Conservation (phyloP, 179 eudicot genomes). For the Corrigiola litoralis region DNA sequence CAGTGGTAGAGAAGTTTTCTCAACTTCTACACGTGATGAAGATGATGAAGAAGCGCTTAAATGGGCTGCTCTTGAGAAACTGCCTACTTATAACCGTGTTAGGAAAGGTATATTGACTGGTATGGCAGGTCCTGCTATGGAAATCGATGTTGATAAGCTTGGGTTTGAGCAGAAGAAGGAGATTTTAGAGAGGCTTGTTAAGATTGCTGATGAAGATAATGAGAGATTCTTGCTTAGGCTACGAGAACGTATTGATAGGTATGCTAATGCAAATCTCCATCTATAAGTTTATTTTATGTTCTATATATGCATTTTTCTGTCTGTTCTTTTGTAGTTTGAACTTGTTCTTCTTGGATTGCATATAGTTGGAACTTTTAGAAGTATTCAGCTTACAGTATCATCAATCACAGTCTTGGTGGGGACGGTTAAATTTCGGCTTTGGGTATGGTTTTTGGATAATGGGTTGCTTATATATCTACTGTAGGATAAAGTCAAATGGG, state of each 20-base stretch:
- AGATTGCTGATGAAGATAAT: conserved; percentile 69
- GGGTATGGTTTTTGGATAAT: too few relatives aligned
- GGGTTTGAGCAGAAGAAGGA: conserved; percentile 53
- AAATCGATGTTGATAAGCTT: conserved; percentile 60
- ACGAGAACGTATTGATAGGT: conserved; percentile 72
- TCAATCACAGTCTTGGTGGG: too few relatives aligned
- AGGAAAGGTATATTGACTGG: conserved; percentile 61
- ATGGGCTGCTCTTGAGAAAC: conserved; percentile 85
- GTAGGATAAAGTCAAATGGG: neutral
- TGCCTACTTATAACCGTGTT: conserved; percentile 63
- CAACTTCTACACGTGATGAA: conserved; percentile 47
- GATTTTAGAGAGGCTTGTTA: conserved; percentile 61
- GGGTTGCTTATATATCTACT: too few relatives aligned
- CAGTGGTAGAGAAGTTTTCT: conserved; percentile 58
- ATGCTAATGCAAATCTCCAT: neutral
- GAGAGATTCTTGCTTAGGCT: conserved; percentile 77
- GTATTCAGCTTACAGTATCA: too few relatives aligned
- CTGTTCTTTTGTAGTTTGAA: too few relatives aligned
- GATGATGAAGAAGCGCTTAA: conserved; percentile 86
- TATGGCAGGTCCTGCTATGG: conserved; percentile 44
- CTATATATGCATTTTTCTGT: too few relatives aligned
- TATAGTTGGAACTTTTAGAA: too few relatives aligned
- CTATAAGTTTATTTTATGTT: too few relatives aligned
- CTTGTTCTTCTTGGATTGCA: too few relatives aligned
- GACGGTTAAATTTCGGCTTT: too few relatives aligned